Conservation (phyloP, 768 basidiomycete species). For the Psilocybe subaeruginosa region DNA sequence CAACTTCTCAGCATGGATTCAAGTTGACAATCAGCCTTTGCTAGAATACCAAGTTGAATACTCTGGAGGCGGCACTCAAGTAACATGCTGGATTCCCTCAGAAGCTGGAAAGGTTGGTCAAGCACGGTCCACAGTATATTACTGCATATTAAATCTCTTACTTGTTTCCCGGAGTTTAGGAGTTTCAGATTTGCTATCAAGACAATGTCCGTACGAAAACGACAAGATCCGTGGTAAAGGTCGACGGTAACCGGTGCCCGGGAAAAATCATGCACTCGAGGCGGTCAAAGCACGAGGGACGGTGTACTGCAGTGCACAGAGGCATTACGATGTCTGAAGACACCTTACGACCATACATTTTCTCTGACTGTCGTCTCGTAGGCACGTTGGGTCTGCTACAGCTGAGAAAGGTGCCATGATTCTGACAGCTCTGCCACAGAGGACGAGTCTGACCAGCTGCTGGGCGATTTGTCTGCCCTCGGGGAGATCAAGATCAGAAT, state of each 20-base stretch:
- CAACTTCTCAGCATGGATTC: conserved; percentile 18
- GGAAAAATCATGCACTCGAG: background rate
- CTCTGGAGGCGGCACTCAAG: conserved; percentile 18
- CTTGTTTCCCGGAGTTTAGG: background rate
- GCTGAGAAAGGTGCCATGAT: background rate
- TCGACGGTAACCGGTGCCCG: conserved; percentile 7
- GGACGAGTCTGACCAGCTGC: conserved; percentile 12
- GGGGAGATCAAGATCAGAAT: conserved; percentile 14
- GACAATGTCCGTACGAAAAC: background rate
- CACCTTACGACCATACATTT: conserved; percentile 4
- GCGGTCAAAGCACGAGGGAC: background rate
- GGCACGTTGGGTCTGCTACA: conserved; percentile 2
- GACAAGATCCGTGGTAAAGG: conserved; percentile 1
- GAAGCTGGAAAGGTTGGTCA: conserved; percentile 20
- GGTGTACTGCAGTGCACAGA: conserved; percentile 2
- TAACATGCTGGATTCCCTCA: conserved; percentile 31
- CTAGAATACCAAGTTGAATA: conserved; percentile 22
- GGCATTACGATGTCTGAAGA: conserved; percentile 1
- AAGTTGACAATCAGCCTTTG: conserved; percentile 20
- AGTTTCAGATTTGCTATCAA: conserved; percentile 10
- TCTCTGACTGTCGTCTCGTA: conserved; percentile 16
- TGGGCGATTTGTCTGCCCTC: background rate
- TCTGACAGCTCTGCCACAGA: background rate
- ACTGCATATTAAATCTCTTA: background rate
- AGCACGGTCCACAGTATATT: background rate